These are phyloP conservation scores for Melanomma pulvis-pyrius DNA, from an alignment of 495 filamentous ascomycete genomes.

Conservation along the genomic window DNA sequence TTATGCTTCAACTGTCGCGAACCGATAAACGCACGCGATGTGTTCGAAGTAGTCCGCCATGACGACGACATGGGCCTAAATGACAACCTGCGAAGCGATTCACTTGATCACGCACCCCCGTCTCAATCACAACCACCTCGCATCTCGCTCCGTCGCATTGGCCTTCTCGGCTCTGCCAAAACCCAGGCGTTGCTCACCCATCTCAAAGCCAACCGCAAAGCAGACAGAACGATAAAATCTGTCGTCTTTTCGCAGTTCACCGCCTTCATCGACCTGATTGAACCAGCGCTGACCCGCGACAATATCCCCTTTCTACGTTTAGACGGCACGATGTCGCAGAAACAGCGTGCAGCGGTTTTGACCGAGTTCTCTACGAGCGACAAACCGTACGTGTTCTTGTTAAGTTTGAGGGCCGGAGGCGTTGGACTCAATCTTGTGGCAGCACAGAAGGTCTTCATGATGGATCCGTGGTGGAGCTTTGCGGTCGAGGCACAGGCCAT, in stretches of 20 bases:
- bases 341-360: constrained; percentile 75
- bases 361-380: constrained; percentile 62
- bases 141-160: constrained; percentile 80
- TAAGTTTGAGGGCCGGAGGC: constrained; percentile 87
- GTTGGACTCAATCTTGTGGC: constrained; percentile 91
- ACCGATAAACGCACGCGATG: constrained; percentile 75
- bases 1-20: constrained; percentile 89
- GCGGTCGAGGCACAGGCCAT: constrained; percentile 97
- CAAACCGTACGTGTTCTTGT: constrained; percentile 64
- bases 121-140: constrained; percentile 53
- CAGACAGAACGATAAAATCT: constrained; percentile 72
- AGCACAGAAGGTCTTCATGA: constrained; percentile 90
- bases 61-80: constrained; percentile 39
- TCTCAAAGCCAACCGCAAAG: constrained; percentile 65
- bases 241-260: constrained; percentile 98
- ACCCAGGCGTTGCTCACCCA: constrained; percentile 76
- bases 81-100: constrained; percentile 38
- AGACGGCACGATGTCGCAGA: constrained; percentile 88
- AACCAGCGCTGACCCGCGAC: constrained; percentile 69
- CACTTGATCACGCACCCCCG: constrained; percentile 39
- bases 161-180: constrained; percentile 82
- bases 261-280: constrained; percentile 89
- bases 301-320: constrained; percentile 81
- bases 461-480: constrained; percentile 99
- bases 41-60: constrained; percentile 84